These are phyloP conservation scores for Psidium guajava DNA, from an alignment of 345 rosid genomes.

Conservation along the genomic window DNA sequence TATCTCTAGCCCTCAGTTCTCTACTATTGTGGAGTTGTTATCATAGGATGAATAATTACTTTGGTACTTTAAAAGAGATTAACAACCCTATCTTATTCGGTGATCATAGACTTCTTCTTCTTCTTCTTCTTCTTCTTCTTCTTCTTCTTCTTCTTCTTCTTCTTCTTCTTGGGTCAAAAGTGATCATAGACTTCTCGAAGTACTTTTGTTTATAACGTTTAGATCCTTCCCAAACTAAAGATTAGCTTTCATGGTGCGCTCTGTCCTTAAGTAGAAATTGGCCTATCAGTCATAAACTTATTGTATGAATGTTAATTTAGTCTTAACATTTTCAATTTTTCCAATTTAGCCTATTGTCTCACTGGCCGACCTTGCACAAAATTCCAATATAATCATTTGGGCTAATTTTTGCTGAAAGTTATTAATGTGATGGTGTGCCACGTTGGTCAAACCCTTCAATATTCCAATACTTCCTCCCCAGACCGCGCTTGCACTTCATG, in stretches of 20 bases:
- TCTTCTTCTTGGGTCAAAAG: too few relatives aligned
- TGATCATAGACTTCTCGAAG: neutral
- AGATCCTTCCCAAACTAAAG: too few relatives aligned
- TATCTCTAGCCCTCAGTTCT: neutral
- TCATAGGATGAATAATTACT: neutral
- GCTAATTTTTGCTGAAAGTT: neutral
- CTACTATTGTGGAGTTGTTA: neutral
- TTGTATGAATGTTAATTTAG: too few relatives aligned
- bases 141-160: too few relatives aligned
- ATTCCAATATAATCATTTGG: neutral
- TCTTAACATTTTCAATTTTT: too few relatives aligned
- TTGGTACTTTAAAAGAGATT: neutral
- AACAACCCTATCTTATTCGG: neutral
- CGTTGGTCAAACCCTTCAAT: neutral
- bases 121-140: too few relatives aligned
- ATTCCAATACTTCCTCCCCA: neutral
- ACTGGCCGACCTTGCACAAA: too few relatives aligned
- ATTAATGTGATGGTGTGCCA: neutral
- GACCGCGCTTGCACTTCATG: neutral
- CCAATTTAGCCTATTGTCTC: too few relatives aligned
- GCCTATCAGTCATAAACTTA: too few relatives aligned
- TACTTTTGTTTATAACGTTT: too few relatives aligned
- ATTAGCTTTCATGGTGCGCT: too few relatives aligned
- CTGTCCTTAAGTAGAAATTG: too few relatives aligned
- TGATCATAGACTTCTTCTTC: neutral